These are phyloP conservation scores for Ceratobasidium sp. DNA, from an alignment of 1,284 basidiomycete genomes.

Conservation along the genomic window DNA sequence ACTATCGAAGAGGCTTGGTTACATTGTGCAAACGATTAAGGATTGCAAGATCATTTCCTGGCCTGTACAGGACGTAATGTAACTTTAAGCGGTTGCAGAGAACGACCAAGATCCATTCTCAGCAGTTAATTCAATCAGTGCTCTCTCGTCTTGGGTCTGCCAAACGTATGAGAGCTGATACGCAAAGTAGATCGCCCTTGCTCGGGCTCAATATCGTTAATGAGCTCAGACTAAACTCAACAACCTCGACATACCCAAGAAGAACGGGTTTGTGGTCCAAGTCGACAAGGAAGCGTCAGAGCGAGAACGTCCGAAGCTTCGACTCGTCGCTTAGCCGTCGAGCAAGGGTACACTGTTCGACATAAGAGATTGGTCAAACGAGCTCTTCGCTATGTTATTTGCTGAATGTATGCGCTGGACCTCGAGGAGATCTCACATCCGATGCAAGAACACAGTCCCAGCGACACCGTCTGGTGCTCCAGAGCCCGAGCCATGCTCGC, in stretches of 20 bases:
- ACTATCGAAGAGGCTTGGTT: no score
- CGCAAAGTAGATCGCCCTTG: constrained; percentile 71
- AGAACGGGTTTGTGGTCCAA: constrained; percentile 88
- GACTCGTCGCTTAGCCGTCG: constrained; percentile 86
- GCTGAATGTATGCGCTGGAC: constrained; percentile 66
- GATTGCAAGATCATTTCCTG: no score
- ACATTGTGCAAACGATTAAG: no score
- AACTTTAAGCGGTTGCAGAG: constrained; percentile 96
- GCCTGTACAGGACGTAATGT: no score
- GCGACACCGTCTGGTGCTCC: constrained; percentile 87
- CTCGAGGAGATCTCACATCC: constrained; percentile 94
- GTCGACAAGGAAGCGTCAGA: constrained; percentile 68
- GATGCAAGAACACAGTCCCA: constrained; percentile 80
- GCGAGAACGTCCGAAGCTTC: constrained; percentile 68
- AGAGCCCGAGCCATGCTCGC: constrained; percentile 98
- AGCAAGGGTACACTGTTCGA: constrained; percentile 91
- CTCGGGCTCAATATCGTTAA: constrained; percentile 92
- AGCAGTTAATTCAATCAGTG: constrained; percentile 81
- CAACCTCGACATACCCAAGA: constrained; percentile 81
- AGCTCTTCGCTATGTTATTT: background rate
- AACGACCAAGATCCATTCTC: constrained; percentile 88
- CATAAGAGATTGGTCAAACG: constrained; percentile 65
- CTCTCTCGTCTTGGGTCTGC: constrained; percentile 1
- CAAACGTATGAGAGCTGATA: constrained; percentile 8
- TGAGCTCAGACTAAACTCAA: constrained; percentile 86